Evolutionary conservation across 2,329 filamentous ascomycete species (phyloP).

Genomic region (Clonostachys chloroleuca): DNA sequence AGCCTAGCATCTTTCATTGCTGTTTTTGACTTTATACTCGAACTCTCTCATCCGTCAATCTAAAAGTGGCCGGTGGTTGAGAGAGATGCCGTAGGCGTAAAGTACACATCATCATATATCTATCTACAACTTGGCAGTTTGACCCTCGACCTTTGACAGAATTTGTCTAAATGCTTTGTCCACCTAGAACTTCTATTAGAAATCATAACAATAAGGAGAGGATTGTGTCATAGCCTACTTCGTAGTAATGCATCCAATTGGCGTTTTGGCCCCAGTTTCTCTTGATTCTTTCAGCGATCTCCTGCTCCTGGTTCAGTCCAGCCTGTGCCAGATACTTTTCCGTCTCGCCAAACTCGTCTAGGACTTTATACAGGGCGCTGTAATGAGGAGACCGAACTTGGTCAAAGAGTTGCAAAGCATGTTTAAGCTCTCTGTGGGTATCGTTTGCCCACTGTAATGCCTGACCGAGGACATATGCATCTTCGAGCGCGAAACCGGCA

Average conservation of each 20-base stretch:
- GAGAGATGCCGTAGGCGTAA: no score
- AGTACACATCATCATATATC: no score
- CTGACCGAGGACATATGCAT: slow-evolving; percentile 14
- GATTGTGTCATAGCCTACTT: slow-evolving; percentile 4
- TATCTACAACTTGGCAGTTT: no score
- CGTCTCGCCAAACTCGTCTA: slow-evolving; percentile 13
- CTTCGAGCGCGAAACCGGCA: slow-evolving; percentile 29
- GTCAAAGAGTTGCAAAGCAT: slow-evolving; percentile 16
- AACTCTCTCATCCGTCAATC: no score
- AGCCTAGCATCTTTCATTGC: no score
- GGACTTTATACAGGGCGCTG: slow-evolving; percentile 12
- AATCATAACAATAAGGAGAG: no score
- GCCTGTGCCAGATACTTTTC: slow-evolving; percentile 8
- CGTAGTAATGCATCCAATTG: slow-evolving; percentile 18
- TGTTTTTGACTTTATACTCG: no score
- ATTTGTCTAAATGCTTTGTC: no score
- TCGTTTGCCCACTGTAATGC: slow-evolving; percentile 14
- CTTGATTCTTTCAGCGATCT: slow-evolving; percentile 13
- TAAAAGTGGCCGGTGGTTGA: no score
- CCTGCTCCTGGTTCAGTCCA: slow-evolving; percentile 9
- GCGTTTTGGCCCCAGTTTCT: slow-evolving; percentile 11
- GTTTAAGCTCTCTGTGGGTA: slow-evolving; percentile 6
- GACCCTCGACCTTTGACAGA: no score
- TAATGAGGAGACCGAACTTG: slow-evolving; percentile 19
- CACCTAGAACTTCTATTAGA: no score